A percentile compares a stretch with the other conserved stretches of the same genome.
Conservation (phyloP, 192 early-diverging fungal species). For the Phycomyces blakesleeanus region DNA sequence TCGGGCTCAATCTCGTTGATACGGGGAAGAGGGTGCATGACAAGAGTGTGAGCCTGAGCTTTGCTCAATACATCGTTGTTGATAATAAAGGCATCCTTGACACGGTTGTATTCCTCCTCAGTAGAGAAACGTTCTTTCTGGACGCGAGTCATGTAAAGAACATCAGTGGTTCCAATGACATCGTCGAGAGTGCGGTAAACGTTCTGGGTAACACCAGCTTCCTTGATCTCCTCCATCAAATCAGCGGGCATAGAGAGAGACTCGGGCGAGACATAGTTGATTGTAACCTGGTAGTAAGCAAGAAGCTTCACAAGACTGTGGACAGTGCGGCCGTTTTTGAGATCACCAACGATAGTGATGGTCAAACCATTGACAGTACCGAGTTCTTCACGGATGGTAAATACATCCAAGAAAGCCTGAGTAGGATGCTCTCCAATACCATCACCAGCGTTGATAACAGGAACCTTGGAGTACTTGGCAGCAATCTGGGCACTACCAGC, state of each 20-base stretch:
- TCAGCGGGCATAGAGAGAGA: slow-evolving; percentile 82
- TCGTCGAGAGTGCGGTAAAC: slow-evolving; percentile 73
- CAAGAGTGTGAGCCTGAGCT: slow-evolving; percentile 94
- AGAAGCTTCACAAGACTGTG: slow-evolving; percentile 91
- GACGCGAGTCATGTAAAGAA: slow-evolving; percentile 94
- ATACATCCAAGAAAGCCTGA: slow-evolving; percentile 95
- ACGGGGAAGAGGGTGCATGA: slow-evolving; percentile 97
- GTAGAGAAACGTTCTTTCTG: slow-evolving; percentile 91
- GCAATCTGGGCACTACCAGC: slow-evolving; percentile 79
- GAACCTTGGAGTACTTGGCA: slow-evolving; percentile 86
- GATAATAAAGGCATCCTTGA: slow-evolving; percentile 77
- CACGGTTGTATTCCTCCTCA: slow-evolving; percentile 75
- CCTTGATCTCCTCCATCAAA: slow-evolving; percentile 65
- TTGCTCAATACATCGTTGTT: slow-evolving; percentile 81
- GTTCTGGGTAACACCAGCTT: slow-evolving; percentile 59
- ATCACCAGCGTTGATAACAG: slow-evolving; percentile 96
- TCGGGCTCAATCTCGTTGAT: slow-evolving; percentile 94
- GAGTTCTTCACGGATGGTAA: slow-evolving; percentile 90
- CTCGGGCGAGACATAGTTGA: slow-evolving; percentile 88
- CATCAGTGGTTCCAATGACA: slow-evolving; percentile 86
- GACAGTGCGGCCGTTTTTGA: slow-evolving; percentile 97
- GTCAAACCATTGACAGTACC: slow-evolving; percentile 95
- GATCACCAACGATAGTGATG: slow-evolving; percentile 92
- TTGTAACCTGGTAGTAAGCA: slow-evolving; percentile 85
- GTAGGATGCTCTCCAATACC: slow-evolving; percentile 97